Evolutionary conservation across 1,139 yeast species (phyloP).

Genomic region (Saccharomyces hybrid): DNA sequence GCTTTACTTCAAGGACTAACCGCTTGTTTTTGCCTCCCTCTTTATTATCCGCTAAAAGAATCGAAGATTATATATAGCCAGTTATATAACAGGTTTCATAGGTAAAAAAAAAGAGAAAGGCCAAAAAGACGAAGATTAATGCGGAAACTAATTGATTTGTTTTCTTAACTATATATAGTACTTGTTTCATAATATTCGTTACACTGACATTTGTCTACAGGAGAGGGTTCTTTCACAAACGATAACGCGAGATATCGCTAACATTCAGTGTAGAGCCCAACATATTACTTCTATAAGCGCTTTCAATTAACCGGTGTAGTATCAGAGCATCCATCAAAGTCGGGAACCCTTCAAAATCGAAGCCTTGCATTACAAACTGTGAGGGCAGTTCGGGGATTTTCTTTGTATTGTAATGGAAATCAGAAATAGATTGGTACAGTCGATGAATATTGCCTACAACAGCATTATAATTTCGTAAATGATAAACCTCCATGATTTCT

Average conservation of each 20-base stretch:
- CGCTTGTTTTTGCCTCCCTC: neutral
- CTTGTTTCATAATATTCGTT: neutral
- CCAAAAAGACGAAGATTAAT: neutral
- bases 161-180: neutral
- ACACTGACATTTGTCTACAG: neutral
- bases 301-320: constrained; percentile 20
- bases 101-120: neutral
- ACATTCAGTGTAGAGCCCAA: constrained; percentile 20
- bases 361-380: constrained; percentile 21
- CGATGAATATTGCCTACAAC: constrained; percentile 26
- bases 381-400: constrained; percentile 17
- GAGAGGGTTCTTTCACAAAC: constrained; percentile 6
- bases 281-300: constrained; percentile 20
- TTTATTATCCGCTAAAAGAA: neutral
- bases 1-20: neutral
- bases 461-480: constrained; percentile 26
- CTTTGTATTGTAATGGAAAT: constrained; percentile 23
- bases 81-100: neutral
- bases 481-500: constrained; percentile 27
- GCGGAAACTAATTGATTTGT: neutral
- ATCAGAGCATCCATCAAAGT: constrained; percentile 26
- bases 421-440: constrained; percentile 26
- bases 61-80: neutral
- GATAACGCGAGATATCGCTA: constrained; percentile 12
- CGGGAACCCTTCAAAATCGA: constrained; percentile 26